Evolutionary conservation across 306 rosid species (phyloP), one percentile per base, ranked within the genome.

Genomic region (Purshia tridentata): DNA sequence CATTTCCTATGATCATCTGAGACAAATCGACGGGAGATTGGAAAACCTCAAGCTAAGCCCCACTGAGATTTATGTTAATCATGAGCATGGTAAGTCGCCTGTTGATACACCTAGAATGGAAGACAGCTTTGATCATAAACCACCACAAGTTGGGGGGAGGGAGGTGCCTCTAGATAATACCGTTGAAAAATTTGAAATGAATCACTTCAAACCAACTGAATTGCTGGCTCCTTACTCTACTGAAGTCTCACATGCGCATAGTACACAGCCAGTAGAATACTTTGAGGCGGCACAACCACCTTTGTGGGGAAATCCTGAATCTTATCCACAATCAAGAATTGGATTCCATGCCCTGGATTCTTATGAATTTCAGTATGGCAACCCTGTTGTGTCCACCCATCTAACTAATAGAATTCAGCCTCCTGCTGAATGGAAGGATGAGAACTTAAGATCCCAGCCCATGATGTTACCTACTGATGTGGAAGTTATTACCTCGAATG

Each of bases 1-100:
- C 77, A 70, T 80, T 72, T 74, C 80, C 40, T 72, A 78, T 56
- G 89, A 85, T 60, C 87, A 82, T 59, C 70, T 77, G 76, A 80
- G 86, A 78, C 80, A 86, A 73, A 77, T 80, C 60, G 90, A 86
- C 75, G 91, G 79, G 73, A 86, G 70, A 73, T 72, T 84, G 85
- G 85, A 83, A 60, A 69, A 80, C 69, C 70, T 80, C 71, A 81
- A 82, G 58, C 55, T 73, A 55, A 7, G 39, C 66, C 82, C 86
- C 65, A 50, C 86, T 23, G 89, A 87, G 70, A 55, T 57, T 70
- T 72, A 59, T 75, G 78, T 41, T 55, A 70, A 72, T 72, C 78
- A 67, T 23, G 92, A 85, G 70, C 80, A 23, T 54, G 54, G 80
- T 35, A 78, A 77, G 52, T 65, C 80, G 54, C 81, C 82, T 62